Conservation (phyloP, 2,329 filamentous ascomycete species). For the Cladosporium sp. region DNA sequence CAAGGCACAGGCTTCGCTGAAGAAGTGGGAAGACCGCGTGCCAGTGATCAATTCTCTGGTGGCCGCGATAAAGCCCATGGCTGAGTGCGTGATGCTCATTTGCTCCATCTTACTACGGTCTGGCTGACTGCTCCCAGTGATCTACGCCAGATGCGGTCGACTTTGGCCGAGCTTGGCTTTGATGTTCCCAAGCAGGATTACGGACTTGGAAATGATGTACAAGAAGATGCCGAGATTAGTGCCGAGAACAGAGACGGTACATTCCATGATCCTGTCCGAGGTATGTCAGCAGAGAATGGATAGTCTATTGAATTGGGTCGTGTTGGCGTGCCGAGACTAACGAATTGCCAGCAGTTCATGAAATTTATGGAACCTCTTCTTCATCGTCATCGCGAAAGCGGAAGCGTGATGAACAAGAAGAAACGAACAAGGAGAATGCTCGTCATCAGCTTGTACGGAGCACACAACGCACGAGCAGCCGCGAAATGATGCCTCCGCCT, state of each 20-base stretch:
- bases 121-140: conserved; percentile 24
- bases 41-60: conserved; percentile 34
- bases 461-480: conserved; percentile 19
- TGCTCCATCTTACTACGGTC: background rate
- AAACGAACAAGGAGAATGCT: background rate
- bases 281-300: background rate
- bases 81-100: conserved; percentile 22
- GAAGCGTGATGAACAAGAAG: conserved; percentile 25
- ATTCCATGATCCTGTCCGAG: background rate
- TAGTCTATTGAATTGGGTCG: too few relatives aligned
- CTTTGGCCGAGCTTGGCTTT: conserved; percentile 28
- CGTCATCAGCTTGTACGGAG: background rate
- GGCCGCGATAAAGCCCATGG: conserved; percentile 30
- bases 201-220: conserved; percentile 14
- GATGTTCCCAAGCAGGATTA: conserved; percentile 24
- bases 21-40: conserved; percentile 31
- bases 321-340: background rate
- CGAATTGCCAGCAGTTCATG: background rate
- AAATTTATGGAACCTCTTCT: conserved; percentile 8
- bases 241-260: background rate
- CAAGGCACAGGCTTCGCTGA: conserved; percentile 23
- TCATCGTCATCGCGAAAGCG: conserved; percentile 29
- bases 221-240: background rate
- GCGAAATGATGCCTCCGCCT: conserved; percentile 39
- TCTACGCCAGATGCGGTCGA: conserved; percentile 25